Evolutionary conservation across 75 land plant genomes (phyloP), one percentile per base, ranked within the genome.

Genomic region (Gnetum montanum): DNA sequence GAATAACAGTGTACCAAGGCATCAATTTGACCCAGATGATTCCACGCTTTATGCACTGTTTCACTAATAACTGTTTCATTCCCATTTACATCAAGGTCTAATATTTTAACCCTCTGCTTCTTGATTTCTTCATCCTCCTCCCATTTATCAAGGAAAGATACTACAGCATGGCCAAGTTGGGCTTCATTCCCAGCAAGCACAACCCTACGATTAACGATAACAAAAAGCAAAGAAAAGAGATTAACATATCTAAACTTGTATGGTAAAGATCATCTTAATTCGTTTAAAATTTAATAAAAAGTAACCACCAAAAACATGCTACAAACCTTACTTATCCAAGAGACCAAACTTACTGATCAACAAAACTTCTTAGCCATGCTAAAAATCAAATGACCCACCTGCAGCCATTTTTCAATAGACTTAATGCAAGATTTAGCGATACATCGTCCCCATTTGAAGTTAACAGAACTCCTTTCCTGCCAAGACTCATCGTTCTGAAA

Each of bases 1-100:
- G 71, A 7, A 34, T 69, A 70, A 36, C 86, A 85, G 61, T 78
- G 74, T 8, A 91, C 80, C 36, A 87, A 74, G 50, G 84, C 87
- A 74, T 91, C 85, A 25, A 91, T 60, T 33, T 51, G 34, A 30
- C 86, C 92, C 47, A 83, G 68, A 47, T 56, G 28, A 4, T 31
- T 31, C 66, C 76, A 80, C 24, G 93, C 88, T 47, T 49, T 71
- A 12, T 66, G 70, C 34, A 91, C 82, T 6, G 85, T 85, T 57
- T 64, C 69, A 45, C 73, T 80, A 57, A 83, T 70, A 54, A 46
- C 57, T 11, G 48, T 66, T 44, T 83, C 88, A 12, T 24, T 60
- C 23, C 75, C 83, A 24, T 70, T 72, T 61, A 84, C 61, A 41
- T 41, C 18, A 15, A 41, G 16, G 49, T 91, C 80, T 35, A 90